Base-by-base conservation (phyloP, 1,139 yeast genomes). In the Nakaseomyces uthaithaninus region DNA sequence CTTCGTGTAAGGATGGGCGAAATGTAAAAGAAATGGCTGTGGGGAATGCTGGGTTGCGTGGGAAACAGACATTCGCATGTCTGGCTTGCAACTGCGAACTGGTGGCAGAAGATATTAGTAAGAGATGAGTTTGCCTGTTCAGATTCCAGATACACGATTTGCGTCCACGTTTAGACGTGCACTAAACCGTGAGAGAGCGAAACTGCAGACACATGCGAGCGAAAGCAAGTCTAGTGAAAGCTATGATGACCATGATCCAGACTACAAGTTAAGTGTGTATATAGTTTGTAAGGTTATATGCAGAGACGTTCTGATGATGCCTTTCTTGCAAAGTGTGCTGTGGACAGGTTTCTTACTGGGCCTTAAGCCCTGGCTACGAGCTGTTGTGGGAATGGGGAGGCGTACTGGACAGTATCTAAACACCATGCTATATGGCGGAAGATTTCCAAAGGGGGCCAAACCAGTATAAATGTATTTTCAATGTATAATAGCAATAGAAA, bases 301-400 rank as follows among this genome's bases (percentile, higher is more conserved):
- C 8, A 73, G 73, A 46, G 89, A 81, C 53, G 80, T 80, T 45
- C 54, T 82, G 2, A 12, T 81, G n/a, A 72, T 80, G 77, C 91
- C 91, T 1, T 67, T 82, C 41, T 51, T 69, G 2, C 84, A 78
- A 48, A 84, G 84, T 6, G 62, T 74, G 16, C 46, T 66, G 11
- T 67, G 73, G 67, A 67, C 77, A 1, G 46, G 68, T 2, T 47
- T 66, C 0, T 45, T 72, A 20, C 53, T 71, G 11, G 55, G 66
- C 2, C 45, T 66, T 23, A 63, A 56, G 41, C 73, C 78, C 0
- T 68, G 75, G 69, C 31, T 69, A 23, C 31, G 42, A 5, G 23
- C 28, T 9, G 50, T 50, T 3, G 56, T 56, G 3, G 27, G 18
- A 2, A 49, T 47, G 26, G 71, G 71, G 10, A 49, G 50, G 17